phyloP scores from a whole-genome alignment of 2,329 filamentous ascomycete species.

The Periglandula ipomoeae region DNA sequence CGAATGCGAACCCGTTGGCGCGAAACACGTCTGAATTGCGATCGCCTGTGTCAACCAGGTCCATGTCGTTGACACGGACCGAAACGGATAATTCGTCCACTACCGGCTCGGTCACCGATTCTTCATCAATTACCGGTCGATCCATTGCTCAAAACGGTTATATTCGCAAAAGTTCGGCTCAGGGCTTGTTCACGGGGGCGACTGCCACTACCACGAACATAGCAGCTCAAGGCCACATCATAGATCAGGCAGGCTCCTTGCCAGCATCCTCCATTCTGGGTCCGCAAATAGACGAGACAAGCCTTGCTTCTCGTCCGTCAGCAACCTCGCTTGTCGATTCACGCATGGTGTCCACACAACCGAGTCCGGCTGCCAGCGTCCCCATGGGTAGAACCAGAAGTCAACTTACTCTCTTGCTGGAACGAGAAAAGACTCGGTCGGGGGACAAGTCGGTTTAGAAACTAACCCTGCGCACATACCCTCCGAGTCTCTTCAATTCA shows the following conservation, averaged over 20 bases:
- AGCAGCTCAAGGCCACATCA: conserved; percentile 34
- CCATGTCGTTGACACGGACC: conserved; percentile 1
- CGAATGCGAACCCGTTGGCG: neutral
- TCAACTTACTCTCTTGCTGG: conserved; percentile 48
- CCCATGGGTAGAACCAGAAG: conserved; percentile 51
- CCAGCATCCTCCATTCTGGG: conserved; percentile 18
- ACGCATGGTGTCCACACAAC: conserved; percentile 40
- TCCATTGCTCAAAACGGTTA: conserved; percentile 24
- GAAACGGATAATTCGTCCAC: conserved; percentile 7
- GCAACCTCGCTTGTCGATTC: conserved; percentile 23
- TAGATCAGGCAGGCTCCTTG: conserved; percentile 27
- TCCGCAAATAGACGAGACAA: conserved; percentile 15
- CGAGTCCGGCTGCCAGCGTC: conserved; percentile 33
- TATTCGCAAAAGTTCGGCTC: conserved; percentile 12
- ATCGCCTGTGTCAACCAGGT: conserved; percentile 4
- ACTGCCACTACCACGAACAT: conserved; percentile 32
- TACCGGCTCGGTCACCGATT: conserved; percentile 6
- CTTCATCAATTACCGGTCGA: conserved; percentile 19
- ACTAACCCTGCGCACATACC: conserved; percentile 11
- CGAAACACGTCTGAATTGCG: conserved; percentile 2
- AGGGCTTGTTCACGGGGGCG: conserved; percentile 24
- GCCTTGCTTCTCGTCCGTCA: conserved; percentile 14
- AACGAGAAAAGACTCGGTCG: conserved; percentile 37
- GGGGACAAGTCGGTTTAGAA: conserved; percentile 19
- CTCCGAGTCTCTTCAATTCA: neutral